Evolutionary conservation across 2,329 filamentous ascomycete genomes (phyloP).

Genomic region (Chaetomium sp.): DNA sequence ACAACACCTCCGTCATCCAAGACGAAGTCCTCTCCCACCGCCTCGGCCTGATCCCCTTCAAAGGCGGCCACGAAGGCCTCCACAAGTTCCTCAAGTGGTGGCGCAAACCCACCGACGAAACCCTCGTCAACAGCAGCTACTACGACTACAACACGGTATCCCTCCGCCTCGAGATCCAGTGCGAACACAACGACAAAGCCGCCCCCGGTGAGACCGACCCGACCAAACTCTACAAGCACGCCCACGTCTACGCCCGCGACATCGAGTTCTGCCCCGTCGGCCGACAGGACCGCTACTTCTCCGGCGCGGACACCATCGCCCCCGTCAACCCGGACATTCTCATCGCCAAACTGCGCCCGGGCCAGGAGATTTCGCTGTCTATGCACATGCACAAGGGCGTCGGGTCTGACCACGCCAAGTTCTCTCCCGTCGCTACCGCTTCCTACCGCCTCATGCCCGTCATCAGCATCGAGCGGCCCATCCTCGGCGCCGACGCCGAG

Average conservation of each 20-base stretch:
- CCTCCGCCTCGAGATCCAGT: conserved; percentile 69
- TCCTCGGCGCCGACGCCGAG: conserved; percentile 75
- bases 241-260: conserved; percentile 73
- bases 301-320: conserved; percentile 59
- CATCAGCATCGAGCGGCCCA: conserved; percentile 77
- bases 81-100: conserved; percentile 75
- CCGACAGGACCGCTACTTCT: conserved; percentile 63
- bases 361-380: conserved; percentile 76
- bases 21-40: conserved; percentile 92
- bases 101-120: conserved; percentile 59
- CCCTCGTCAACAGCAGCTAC: conserved; percentile 52
- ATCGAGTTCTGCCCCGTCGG: conserved; percentile 72
- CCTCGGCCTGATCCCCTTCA: conserved; percentile 84
- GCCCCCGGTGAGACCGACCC: conserved; percentile 71
- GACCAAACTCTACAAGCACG: conserved; percentile 75
- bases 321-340: conserved; percentile 88
- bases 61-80: conserved; percentile 69
- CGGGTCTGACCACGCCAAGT: conserved; percentile 92
- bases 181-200: conserved; percentile 70
- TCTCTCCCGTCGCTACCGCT: conserved; percentile 90
- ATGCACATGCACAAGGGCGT: conserved; percentile 95
- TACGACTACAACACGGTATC: conserved; percentile 84
- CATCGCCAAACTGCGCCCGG: conserved; percentile 86
- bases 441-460: conserved; percentile 85
- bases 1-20: conserved; percentile 97